Base-by-base conservation (phyloP, 768 basidiomycete genomes). In the Amanita subjunquillea region DNA sequence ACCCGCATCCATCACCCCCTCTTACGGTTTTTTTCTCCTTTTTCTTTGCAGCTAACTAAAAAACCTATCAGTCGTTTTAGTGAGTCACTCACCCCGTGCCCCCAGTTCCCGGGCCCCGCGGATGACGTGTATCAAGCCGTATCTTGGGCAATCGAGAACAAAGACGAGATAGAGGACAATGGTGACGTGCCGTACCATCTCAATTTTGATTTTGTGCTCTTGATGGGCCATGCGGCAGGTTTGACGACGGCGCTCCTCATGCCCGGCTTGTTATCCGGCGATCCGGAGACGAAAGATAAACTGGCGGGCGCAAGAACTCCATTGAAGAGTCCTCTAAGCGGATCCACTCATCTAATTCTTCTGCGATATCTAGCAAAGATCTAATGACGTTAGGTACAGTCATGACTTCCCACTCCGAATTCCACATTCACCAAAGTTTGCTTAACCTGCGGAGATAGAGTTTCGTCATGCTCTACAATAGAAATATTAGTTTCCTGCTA, bases 141-240 rank as follows among this genome's bases (percentile, higher is more conserved):
- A 6, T 58, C 69, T 20, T 86, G 82, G 80, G 65, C 73, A 29
- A 56, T 76, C 51, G 39, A 68, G 34, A 62, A 82, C 51, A 48
- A 64, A 0, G 58, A 66, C 8, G 36, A 61, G 40, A 54, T 54
- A n/a, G 36, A 12, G 12, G 25, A 53, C 13, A 44, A 20, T 4
- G 44, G 51, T 3, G 36, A 53, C 36, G 44, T 53, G 15, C 43
- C 42, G 6, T 53, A 53, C 51, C 15, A 38, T 6, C 69, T 76
- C 0, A 76, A 80, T 57, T 58, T 67, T 4, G 62, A 71, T 6
- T 61, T 59, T 7, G 60, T 82, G 39, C 74, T 75, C 56, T 43
- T 84, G 38, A 66, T 79, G 63, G 79, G 75, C 0, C 83, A 86
- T 63, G 85, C 83, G 1, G 82, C 80, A 0, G 85, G 85, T 59